phyloP scores from a whole-genome alignment of 2,329 filamentous ascomycete genomes.

The Celoporthe dispersa region DNA sequence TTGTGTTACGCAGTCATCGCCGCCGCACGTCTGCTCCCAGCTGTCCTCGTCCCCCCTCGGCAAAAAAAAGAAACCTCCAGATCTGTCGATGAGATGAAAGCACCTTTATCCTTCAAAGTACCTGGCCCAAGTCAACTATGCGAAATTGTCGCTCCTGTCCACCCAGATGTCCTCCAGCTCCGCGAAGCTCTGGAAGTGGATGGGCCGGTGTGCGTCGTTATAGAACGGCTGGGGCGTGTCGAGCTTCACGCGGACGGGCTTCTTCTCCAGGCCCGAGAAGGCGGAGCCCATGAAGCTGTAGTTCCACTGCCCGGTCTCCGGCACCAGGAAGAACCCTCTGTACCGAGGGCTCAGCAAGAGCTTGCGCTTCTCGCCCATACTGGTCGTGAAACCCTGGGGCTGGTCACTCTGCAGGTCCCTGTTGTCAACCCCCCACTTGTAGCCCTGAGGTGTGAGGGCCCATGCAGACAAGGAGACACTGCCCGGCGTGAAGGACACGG shows the following conservation, averaged over 20 bases:
- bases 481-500: conserved; percentile 94
- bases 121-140: conserved; percentile 53
- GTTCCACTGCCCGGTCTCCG: conserved; percentile 90
- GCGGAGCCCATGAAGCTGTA: conserved; percentile 96
- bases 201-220: conserved; percentile 84
- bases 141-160: conserved; percentile 90
- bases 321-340: conserved; percentile 93
- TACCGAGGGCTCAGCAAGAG: conserved; percentile 91
- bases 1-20: not conserved
- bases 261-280: conserved; percentile 89
- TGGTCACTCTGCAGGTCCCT: conserved; percentile 91
- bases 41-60: not conserved
- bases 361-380: conserved; percentile 95
- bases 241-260: conserved; percentile 86
- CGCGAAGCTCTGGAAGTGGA: conserved; percentile 97
- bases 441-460: conserved; percentile 88
- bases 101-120: not conserved
- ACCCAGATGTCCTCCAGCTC: conserved; percentile 98
- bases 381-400: conserved; percentile 88
- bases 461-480: conserved; percentile 94
- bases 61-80: not conserved
- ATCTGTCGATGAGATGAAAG: not conserved
- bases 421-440: conserved; percentile 97
- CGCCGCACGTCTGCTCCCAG: not conserved
- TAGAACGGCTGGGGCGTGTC: conserved; percentile 92